Evolutionary conservation across 1,284 basidiomycete genomes (phyloP), one percentile per base, ranked within the genome.

Genomic region (Athelia psychrophila): DNA sequence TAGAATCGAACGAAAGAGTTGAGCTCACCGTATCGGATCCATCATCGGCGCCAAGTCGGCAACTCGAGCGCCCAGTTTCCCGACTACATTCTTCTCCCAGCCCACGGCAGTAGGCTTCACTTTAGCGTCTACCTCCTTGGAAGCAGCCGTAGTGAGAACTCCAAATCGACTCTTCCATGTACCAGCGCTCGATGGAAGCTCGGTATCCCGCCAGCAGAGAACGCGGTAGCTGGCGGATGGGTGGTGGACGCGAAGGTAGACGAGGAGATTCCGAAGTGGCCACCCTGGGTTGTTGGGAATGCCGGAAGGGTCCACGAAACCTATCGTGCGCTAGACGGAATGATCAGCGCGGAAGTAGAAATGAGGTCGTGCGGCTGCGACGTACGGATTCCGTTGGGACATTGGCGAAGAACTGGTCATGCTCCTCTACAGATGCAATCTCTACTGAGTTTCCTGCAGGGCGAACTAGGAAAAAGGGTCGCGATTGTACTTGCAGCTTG

Each of bases 1-100:
- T 22, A 15, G 18, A 4, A 22, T n/a, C 5, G 20, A 25, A 22
- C 36, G 47, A 6, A 48, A 33, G 15, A n/a, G n/a, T n/a, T n/a
- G 23, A 22, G 63, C 65, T 25, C 59, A 86, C 86, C 86, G 78
- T 2, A 77, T 73, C 0, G 96, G 97, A 66, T 98, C 95, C 91
- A 98, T 95, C 85, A 96, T 91, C 0, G 95, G 90, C 6, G 91
- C 94, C 3, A 99, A 71, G 71, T 98, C 94, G 0, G 93, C 94
- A 42, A 95, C 64, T n/a, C 93, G 80, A 18, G 95, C 91, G 0
- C 84, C 90, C 3, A 99, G 76, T 64, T 95, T 96, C 13, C 63
- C 86, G 75, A 57, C 79, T 36, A 61, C 77, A 71, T 95, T 95
- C 72, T 93, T 90, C 73, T 99, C 95, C 97, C 96, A 99, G 1